phyloP scores from a whole-genome alignment of 805 yeast species.

The Cyberlindnera sargentensis region DNA sequence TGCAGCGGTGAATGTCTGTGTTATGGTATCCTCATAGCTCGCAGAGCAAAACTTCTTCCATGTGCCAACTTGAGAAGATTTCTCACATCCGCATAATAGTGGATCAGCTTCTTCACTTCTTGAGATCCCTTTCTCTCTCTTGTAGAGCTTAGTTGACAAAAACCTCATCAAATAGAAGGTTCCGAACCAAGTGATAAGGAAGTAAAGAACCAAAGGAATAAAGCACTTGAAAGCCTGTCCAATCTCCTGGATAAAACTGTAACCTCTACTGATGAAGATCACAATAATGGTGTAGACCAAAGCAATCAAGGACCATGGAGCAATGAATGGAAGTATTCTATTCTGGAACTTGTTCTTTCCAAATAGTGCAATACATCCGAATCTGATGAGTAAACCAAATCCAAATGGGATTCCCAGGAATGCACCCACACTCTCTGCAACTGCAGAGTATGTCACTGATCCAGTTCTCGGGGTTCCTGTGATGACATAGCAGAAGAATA shows the following conservation, averaged over 20 bases:
- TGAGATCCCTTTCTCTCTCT: not conserved
- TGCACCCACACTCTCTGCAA: conserved; percentile 42
- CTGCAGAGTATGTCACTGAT: conserved; percentile 20
- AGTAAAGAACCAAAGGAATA: conserved; percentile 43
- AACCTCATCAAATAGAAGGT: conserved; percentile 32
- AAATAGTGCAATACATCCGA: conserved; percentile 12
- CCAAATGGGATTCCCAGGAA: conserved; percentile 49
- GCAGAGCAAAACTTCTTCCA: conserved; percentile 27
- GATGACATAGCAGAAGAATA: conserved; percentile 41
- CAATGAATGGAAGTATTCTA: conserved; percentile 32
- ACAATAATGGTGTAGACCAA: conserved; percentile 45
- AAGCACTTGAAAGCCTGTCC: conserved; percentile 43
- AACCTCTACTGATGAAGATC: conserved; percentile 44
- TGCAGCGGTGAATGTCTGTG: conserved; percentile 52
- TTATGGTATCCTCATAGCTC: conserved; percentile 33
- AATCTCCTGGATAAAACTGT: conserved; percentile 39
- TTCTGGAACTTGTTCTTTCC: conserved; percentile 25
- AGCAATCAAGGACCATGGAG: conserved; percentile 46
- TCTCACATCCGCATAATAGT: conserved; percentile 35
- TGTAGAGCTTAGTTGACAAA: conserved; percentile 14
- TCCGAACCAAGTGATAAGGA: conserved; percentile 40
- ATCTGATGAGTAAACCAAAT: conserved; percentile 37
- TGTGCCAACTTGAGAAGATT: conserved; percentile 5
- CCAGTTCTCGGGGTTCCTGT: conserved; percentile 10
- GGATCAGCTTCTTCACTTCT: not conserved